Evolutionary conservation across 73 alveolate species (phyloP).

Genomic region (Paramecium pentaurelia): DNA sequence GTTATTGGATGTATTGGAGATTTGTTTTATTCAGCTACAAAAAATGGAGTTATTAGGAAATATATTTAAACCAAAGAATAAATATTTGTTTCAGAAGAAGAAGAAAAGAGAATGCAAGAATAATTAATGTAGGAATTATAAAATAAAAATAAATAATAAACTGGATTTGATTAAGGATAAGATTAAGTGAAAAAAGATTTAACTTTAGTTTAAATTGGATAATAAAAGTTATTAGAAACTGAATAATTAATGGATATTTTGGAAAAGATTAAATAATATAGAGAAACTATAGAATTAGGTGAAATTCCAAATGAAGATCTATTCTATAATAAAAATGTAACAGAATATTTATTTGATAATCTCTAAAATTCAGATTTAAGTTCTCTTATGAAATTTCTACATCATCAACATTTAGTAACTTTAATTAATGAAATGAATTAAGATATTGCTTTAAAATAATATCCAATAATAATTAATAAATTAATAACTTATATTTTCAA

Average conservation of each 20-base stretch:
- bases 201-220: not conserved
- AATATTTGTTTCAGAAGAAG: slow-evolving; percentile 82
- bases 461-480: not conserved
- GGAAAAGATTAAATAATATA: not conserved
- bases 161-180: not conserved
- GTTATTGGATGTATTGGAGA: slow-evolving; percentile 92
- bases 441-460: not conserved
- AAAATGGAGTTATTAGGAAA: slow-evolving; percentile 84
- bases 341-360: not conserved
- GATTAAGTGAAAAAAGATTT: slow-evolving; percentile 28
- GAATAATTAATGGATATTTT: slow-evolving; percentile 24
- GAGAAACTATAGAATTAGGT: slow-evolving; percentile 12
- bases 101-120: slow-evolving; percentile 85
- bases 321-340: not conserved
- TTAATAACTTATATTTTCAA: not conserved
- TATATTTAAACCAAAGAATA: slow-evolving; percentile 89
- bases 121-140: slow-evolving; percentile 76
- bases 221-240: not conserved
- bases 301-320: not conserved
- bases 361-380: not conserved
- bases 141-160: slow-evolving; percentile 71
- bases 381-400: not conserved
- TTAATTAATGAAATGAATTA: slow-evolving; percentile 22
- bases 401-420: slow-evolving; percentile 2
- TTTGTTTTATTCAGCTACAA: slow-evolving; percentile 78